Base-by-base conservation (phyloP, 768 basidiomycete genomes). In the Russula sp. region DNA sequence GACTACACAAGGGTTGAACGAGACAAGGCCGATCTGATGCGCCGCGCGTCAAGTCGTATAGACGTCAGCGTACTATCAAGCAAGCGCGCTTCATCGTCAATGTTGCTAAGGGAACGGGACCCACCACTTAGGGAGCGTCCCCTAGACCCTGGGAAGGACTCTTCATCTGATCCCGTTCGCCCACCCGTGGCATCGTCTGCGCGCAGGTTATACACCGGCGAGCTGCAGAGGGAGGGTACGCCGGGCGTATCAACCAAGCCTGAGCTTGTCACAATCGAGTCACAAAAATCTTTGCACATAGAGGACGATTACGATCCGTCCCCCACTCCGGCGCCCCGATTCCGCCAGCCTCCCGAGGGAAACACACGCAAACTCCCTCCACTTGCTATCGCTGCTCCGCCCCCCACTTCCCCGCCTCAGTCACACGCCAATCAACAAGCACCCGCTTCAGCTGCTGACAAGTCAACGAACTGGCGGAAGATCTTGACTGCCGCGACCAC, bases 401-500 rank as follows among this genome's bases (percentile, higher is more conserved):
- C 87, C 2, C 80, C 85, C 1, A 75, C 77, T 27, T 77, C 86
- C 10, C 84, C 84, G 0, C 86, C 86, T 2, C 87, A 89, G 70
- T 77, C 80, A 0, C 66, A 75, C 13, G 68, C 76, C 32, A 52
- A 55, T 48, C 71, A 68, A 44, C 68, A 48, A 34, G 51, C 56
- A 44, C 51, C 40, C 14, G 34, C 59, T 56, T 66, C 74, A 16
- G 51, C 45, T 18, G 51, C 62, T 6, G 76, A 75, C 37, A 74
- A 70, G 58, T 62, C 66, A n/a, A 62, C 66, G 40, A 45, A 44
- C 31, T 75, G 77, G 42, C 74, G 77, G 34, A 82, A 79, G 64
- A 67, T 74, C 22, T 84, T 84, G 3, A 73, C 77, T 51, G 71
- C 73, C 45, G 81, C 80, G 6, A 75, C 70, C 22, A 60, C 70